Base-by-base conservation (phyloP, 2,329 filamentous ascomycete genomes). In the Beauveria australis region DNA sequence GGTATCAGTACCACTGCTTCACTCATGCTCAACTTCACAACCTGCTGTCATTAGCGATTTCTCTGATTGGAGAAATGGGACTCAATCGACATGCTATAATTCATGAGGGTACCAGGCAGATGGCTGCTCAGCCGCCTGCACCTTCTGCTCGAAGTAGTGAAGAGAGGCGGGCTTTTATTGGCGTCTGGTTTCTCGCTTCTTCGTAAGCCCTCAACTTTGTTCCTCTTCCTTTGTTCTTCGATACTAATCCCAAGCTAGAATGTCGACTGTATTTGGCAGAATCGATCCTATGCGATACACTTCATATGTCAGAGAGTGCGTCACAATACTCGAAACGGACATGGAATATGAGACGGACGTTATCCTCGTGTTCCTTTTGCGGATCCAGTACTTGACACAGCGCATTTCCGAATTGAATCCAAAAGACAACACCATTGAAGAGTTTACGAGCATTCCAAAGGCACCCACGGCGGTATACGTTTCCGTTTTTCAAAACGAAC, bases 1-100 rank as follows among this genome's bases (percentile, higher is more conserved):
- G 76, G 73, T 81, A 82, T 60, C 80, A 83, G 52, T 79, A 82
- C 55, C 80, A 83, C 65, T 82, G 80, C 64, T 74, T 81, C 63
- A 73, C 78, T 67, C 80, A 83, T 56, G 73, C 76, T 0, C 81
- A 84, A 62, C 67, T 84, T 14, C 77, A 77, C 65, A 82, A 80
- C 56, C 69, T 84, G 3, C 67, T 83, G 3, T 73, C 78, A 9
- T 64, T 85, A 22, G 78, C 80, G 1, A 68, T 74, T 14, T 79
- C 76, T 5, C 72, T 83, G 1, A 70, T 77, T 8, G 74, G 74
- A 0, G 80, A 82, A 59, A 66, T 83, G 41, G 77, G 76, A 2
- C 66, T 84, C 14, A 78, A 76, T 49, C 72, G 71, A 7, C 68
- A 71, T 3, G 75, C 78, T 0, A 73, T 69, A 1, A 57, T 75